Evolutionary conservation across 306 rosid genomes (phyloP), one percentile per base, ranked within the genome.

Genomic region (Amphicarpaea edgeworthii): DNA sequence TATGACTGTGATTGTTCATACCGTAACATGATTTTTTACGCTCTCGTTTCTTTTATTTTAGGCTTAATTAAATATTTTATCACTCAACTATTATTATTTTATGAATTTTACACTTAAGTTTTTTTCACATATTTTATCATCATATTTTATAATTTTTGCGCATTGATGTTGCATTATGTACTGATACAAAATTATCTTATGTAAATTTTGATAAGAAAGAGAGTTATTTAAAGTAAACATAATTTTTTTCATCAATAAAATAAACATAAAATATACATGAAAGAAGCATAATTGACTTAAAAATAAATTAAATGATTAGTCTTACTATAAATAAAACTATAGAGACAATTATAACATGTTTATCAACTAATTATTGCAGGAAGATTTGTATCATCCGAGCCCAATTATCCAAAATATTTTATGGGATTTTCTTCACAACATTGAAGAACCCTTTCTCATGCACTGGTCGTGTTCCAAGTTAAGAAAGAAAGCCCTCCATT

Each of bases 381-480:
- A 92, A 79, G 97, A 92, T 41, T 49, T 89, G 85, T 88, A 85
- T 46, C 83, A 55, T 12, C 84, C 87, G 28, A 78, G 77, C 7
- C 64, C 87, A 20, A 50, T 38, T 68, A 59, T 87, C 62, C 96
- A 88, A 21, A 87, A 90, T 40, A 40, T 88, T 1, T 16, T 90
- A 61, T 90, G 96, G 97, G 79, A 58, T 45, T 72, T 77, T 78
- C 77, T 90, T 73, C 70, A 88, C 20, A 81, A 79, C 75, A 34
- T 86, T 9, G 91, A 82, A 21, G 97, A 93, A 45, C 91, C 96
- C 38, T 68, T 90, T 72, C 80, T 90, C 8, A 67, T 21, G 83
- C 77, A 63, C 1, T 88, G 93, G 96, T 93, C 96, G 6, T 85
- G 73, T 55, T 85, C 88, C 17, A 88, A 85, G 79, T 81, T 90